Evolutionary conservation across 805 yeast species (phyloP), one percentile per base, ranked within the genome.

Genomic region (Wickerhamomyces kurtzmanii): DNA sequence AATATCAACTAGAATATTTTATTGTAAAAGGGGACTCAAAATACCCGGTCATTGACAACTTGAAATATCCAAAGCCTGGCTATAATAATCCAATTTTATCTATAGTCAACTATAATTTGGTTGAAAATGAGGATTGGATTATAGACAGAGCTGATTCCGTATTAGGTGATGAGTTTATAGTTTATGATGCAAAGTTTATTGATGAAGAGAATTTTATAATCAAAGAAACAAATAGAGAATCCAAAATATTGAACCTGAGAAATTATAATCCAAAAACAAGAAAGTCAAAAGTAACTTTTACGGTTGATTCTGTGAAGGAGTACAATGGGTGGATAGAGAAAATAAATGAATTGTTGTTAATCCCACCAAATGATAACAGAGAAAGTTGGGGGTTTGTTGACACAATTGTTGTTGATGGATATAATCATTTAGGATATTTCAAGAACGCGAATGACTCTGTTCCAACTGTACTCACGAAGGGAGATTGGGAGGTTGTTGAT

Each of bases 21-120:
- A 63, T 68, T 2, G 59, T 58, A 21, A 41, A 46, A 5, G 39
- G 45, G 3, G 40, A 54, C 12, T 24, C 32, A 5, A 38, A 58
- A 27, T 77, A 76, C 42, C 82, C 83, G 1, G 40, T 43, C 4
- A 38, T 53, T 8, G 52, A 60, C 15, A 37, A 51, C 8, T 49
- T 79, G 28, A 73, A 69, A 37, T 82, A 82, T 47, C 87, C 94
- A 2, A 79, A 75, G 43, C 81, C 89, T 2, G 91, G 91, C 0
- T 62, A 62, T 17, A 38, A 55, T 1, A 75, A 77, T 41, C 89
- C 94, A 1, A 43, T 45, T 6, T 57, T 75, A 3, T 52, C 65
- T 5, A 47, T 80, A 7, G 49, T 59, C 23, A 47, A 64, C 8
- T 74, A 60, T 37, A 53, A 61, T 29, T 15, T 69, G 5, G 39